These are phyloP conservation scores for Pittosporum tobira DNA, from an alignment of 129 eudicot species.

Conservation along the genomic window DNA sequence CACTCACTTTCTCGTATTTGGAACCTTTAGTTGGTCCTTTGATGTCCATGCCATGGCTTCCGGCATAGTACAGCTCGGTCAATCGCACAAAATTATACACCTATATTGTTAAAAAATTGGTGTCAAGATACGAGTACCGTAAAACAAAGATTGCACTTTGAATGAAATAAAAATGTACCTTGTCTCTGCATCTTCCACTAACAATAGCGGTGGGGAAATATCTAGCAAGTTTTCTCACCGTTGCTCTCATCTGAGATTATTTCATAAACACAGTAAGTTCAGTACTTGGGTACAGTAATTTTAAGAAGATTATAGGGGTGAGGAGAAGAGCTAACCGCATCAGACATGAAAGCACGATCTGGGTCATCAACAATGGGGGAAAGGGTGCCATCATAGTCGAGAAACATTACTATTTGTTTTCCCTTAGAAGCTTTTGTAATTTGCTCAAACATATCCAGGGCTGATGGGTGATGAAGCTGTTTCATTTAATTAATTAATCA, in stretches of 20 bases:
- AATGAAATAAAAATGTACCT: neutral
- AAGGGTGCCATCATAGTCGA: constrained; percentile 17
- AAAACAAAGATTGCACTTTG: neutral
- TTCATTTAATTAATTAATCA: constrained; percentile 12
- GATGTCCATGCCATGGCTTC: constrained; percentile 94
- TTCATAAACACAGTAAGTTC: neutral
- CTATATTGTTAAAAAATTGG: too few species aligned
- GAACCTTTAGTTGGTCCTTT: constrained; percentile 75
- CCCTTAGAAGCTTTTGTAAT: constrained; percentile 83
- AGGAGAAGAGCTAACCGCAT: constrained; percentile 35
- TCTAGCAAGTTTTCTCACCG: constrained; percentile 12
- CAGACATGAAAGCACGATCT: constrained; percentile 20
- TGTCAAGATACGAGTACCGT: neutral
- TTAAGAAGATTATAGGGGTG: too few species aligned
- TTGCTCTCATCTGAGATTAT: constrained; percentile 4
- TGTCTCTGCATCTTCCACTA: constrained; percentile 17
- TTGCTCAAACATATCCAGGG: constrained; percentile 73
- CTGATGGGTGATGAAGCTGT: constrained; percentile 89
- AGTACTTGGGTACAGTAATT: too few species aligned
- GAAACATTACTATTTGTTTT: constrained; percentile 43
- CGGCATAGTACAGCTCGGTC: constrained; percentile 82
- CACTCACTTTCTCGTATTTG: constrained; percentile 47
- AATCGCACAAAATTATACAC: constrained; percentile 68
- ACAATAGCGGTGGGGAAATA: constrained; percentile 15
- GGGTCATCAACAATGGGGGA: constrained; percentile 21